phyloP scores from a whole-genome alignment of 495 filamentous ascomycete species.

The Ramalina intermedia region DNA sequence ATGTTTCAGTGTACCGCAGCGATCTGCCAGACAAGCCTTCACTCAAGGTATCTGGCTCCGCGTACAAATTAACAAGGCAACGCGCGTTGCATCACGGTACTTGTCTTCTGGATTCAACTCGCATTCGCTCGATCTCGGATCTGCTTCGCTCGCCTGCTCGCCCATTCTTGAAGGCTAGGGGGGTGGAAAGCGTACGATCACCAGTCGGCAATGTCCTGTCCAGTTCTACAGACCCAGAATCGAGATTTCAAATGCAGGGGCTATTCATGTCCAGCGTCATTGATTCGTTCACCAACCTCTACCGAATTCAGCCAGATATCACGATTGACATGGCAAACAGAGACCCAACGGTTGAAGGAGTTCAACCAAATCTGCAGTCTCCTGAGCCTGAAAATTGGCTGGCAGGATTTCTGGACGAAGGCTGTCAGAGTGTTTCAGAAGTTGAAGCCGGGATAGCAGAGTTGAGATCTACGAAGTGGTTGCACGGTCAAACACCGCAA shows the following conservation, averaged over 20 bases:
- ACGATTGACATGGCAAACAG: conserved; percentile 22
- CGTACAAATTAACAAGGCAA: conserved; percentile 72
- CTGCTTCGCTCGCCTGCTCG: conserved; percentile 62
- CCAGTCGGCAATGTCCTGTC: conserved; percentile 61
- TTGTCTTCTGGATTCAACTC: conserved; percentile 57
- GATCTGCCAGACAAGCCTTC: conserved; percentile 24
- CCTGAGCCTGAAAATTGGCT: conserved; percentile 28
- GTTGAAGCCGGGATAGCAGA: conserved; percentile 47
- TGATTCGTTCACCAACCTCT: conserved; percentile 22
- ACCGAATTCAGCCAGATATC: conserved; percentile 3
- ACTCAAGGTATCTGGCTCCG: conserved; percentile 80
- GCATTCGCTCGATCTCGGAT: conserved; percentile 47
- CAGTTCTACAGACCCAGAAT: conserved; percentile 11
- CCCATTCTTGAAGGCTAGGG: conserved; percentile 60
- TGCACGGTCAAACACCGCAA: conserved; percentile 69
- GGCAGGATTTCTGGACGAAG: conserved; percentile 32
- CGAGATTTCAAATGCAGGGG: conserved; percentile 28
- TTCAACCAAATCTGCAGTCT: conserved; percentile 20
- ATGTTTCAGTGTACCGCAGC: conserved; percentile 2
- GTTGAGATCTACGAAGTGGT: conserved; percentile 63
- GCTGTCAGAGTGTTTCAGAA: conserved; percentile 29
- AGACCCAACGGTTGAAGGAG: conserved; percentile 25
- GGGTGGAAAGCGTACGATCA: conserved; percentile 87
- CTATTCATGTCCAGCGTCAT: conserved; percentile 9
- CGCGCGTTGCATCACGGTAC: conserved; percentile 86